phyloP scores from a whole-genome alignment of 2,329 filamentous ascomycete species.

The Simplicillium aogashimaense region DNA sequence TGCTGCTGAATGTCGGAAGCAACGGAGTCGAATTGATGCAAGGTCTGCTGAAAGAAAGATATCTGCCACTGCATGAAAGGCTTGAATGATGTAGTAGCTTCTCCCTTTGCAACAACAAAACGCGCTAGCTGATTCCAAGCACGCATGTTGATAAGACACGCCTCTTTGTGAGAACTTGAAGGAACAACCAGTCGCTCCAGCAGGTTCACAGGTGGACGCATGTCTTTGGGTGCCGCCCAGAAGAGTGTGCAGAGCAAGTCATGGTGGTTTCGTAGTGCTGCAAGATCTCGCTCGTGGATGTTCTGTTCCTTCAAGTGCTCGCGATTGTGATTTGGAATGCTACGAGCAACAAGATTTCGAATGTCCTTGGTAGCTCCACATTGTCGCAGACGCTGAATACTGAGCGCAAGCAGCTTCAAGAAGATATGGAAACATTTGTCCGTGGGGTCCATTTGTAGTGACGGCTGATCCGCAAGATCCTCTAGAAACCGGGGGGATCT shows the following conservation, averaged over 20 bases:
- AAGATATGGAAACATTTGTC: conserved; percentile 61
- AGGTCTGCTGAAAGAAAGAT: conserved; percentile 44
- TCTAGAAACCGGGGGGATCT: conserved; percentile 53
- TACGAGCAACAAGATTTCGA: conserved; percentile 49
- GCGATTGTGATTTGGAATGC: conserved; percentile 56
- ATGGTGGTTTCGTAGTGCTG: conserved; percentile 57
- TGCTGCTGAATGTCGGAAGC: conserved; percentile 47
- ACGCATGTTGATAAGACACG: conserved; percentile 52
- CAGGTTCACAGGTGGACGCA: conserved; percentile 41
- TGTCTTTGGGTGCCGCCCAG: conserved; percentile 48
- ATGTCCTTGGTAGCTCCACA: conserved; percentile 45
- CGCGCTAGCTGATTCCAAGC: conserved; percentile 54
- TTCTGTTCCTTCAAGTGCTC: conserved; percentile 54
- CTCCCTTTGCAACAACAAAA: conserved; percentile 41
- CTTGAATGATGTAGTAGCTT: conserved; percentile 37
- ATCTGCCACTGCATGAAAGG: conserved; percentile 39
- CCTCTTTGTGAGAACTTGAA: conserved; percentile 54
- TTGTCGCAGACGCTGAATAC: conserved; percentile 40
- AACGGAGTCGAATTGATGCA: conserved; percentile 47
- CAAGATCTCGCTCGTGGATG: conserved; percentile 50
- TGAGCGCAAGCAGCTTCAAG: conserved; percentile 51
- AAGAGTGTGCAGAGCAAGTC: conserved; percentile 58
- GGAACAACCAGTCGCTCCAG: conserved; percentile 51
- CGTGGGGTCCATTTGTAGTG: conserved; percentile 37
- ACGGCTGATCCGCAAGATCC: conserved; percentile 35